These are phyloP conservation scores for Echeveria elegans DNA, from an alignment of 164 flowering plant species.

Conservation along the genomic window DNA sequence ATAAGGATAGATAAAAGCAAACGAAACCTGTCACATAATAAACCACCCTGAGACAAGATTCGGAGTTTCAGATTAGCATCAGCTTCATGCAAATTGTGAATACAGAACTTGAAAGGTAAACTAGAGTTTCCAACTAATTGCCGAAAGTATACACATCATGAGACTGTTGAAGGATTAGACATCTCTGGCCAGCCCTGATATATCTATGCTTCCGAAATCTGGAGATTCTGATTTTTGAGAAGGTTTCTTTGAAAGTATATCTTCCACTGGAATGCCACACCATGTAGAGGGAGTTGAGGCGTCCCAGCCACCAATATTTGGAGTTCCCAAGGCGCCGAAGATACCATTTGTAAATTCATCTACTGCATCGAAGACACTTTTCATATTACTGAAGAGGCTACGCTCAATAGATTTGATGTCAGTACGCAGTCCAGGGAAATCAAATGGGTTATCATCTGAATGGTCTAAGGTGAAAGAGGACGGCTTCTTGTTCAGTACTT, in stretches of 20 bases:
- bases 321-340: slow-evolving; percentile 35
- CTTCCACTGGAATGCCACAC: slow-evolving; percentile 40
- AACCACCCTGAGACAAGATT: no score
- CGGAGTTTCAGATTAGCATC: no score
- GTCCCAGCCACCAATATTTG: slow-evolving; percentile 20
- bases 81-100: no score
- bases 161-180: background rate
- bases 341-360: slow-evolving; percentile 64
- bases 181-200: background rate
- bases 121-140: no score
- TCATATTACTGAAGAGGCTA: slow-evolving; percentile 35
- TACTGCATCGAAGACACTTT: slow-evolving; percentile 63
- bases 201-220: slow-evolving; percentile 1
- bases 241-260: slow-evolving; percentile 19
- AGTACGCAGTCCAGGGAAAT: slow-evolving; percentile 67
- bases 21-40: no score
- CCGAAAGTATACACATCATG: background rate
- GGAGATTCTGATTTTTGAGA: slow-evolving; percentile 11
- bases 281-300: slow-evolving; percentile 25
- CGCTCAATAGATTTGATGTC: slow-evolving; percentile 67
- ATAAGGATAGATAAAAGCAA: no score
- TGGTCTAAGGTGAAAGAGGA: slow-evolving; percentile 13
- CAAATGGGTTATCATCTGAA: slow-evolving; percentile 26
- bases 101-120: no score
- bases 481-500: slow-evolving; percentile 29